Base-by-base conservation (phyloP, 2,329 filamentous ascomycete genomes). In the Alternaria novae-zelandiae region DNA sequence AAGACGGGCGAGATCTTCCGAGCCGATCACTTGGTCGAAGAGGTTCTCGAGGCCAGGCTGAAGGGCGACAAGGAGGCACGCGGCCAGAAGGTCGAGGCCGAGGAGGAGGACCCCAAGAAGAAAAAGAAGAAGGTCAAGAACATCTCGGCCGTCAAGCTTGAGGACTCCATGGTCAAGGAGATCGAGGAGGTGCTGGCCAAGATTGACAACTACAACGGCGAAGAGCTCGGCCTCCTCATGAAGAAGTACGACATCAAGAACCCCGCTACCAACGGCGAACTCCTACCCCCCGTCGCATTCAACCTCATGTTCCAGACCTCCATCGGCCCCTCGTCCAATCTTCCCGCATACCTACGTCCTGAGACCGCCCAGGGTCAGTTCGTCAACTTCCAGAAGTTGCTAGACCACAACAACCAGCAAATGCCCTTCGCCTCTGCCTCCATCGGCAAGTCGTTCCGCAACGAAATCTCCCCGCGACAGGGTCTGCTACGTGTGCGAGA, bases 361-460 rank as follows among this genome's bases (percentile, higher is more conserved):
- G 96, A 99, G 83, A 99, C 96, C 28, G 96, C 96, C 5, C 96
- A 99, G 86, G 96, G 96, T 69, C 96, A 99, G 83, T 99, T 99
- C 83, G 85, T 98, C 70, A 97, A 97, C 83, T 99, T 99, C 81
- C 89, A 91, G 73, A 97, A 97, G 85, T 89, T 99, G 50, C 90
- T 98, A 63, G 95, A 97, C 70, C 98, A 94, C 86, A 98, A 97
- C 85, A 92, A 97, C 82, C 89, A 93, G 75, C 86, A 90, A 73
- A 97, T 99, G 92, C 96, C 96, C 25, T 98, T 99, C 78, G 96
- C 96, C 13, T 98, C 95, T 54, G 96, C 96, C 50, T 97, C 93
- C 43, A 96, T 99, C 79, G 96, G 96, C 82, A 97, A 97, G 83
- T 97, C 95, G 2, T 98, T 97, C 87, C 90, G 96, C 75, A 99